Evolutionary conservation across 176 grass and related monocot species (phyloP).

Genomic region (Raddia distichophylla): DNA sequence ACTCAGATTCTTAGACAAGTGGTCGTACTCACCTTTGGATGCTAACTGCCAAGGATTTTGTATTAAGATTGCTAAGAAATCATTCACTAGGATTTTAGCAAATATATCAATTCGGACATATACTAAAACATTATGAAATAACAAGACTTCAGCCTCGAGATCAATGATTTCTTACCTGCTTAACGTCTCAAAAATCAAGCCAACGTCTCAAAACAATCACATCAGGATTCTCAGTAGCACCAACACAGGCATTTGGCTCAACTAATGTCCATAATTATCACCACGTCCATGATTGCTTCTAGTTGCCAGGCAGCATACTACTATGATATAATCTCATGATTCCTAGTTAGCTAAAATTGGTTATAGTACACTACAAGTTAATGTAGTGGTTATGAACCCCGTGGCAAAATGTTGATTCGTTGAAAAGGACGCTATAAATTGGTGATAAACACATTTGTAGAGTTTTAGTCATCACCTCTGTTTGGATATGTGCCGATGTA

Average conservation of each 20-base stretch:
- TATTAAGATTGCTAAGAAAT: neutral
- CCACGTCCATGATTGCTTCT: conserved; percentile 37
- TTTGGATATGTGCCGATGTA: too few species aligned
- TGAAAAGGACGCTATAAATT: too few species aligned
- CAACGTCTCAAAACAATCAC: neutral
- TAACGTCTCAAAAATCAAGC: conserved; percentile 1
- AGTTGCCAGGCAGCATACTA: neutral
- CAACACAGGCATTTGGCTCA: conserved; percentile 29
- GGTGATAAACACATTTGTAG: too few species aligned
- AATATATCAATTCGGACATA: neutral
- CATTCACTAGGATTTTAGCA: neutral
- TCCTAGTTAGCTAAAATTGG: too few species aligned
- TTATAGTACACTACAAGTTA: too few species aligned
- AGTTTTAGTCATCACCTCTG: too few species aligned
- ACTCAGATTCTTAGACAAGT: too few species aligned
- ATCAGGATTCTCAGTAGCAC: neutral
- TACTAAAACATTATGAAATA: neutral
- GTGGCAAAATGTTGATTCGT: too few species aligned
- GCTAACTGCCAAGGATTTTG: neutral
- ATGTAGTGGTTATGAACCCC: too few species aligned
- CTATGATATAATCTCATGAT: too few species aligned
- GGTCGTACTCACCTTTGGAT: too few species aligned
- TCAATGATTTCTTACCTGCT: conserved; percentile 6
- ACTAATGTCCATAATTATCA: conserved; percentile 31
- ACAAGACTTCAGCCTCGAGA: neutral